Evolutionary conservation across 176 grass and related monocot species (phyloP).

Genomic region (Carex kokanica): DNA sequence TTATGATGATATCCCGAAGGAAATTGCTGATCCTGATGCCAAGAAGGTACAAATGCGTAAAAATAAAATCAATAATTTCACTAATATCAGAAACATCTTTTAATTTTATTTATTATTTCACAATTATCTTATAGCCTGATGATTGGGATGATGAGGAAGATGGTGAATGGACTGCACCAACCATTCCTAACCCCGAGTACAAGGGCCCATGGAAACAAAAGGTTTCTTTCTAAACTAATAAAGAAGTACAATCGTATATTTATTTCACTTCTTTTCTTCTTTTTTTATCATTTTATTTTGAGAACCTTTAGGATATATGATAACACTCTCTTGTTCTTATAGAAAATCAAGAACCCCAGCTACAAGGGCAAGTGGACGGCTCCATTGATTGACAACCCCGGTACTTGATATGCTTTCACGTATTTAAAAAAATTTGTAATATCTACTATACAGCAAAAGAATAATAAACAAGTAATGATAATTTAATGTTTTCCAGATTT

Average conservation of each 20-base stretch:
- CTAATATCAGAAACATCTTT: not conserved
- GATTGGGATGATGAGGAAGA: slow-evolving; percentile 98
- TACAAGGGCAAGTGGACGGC: slow-evolving; percentile 99
- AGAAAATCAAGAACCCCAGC: slow-evolving; percentile 98
- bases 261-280: not conserved
- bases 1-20: slow-evolving; percentile 81
- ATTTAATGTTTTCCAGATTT: slow-evolving; percentile 52
- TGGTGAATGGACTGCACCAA: slow-evolving; percentile 90
- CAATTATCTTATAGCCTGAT: slow-evolving; percentile 54
- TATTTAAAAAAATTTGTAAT: not conserved
- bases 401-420: slow-evolving; percentile 33
- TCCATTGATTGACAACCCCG: slow-evolving; percentile 88
- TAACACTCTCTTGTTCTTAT: not conserved
- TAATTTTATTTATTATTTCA: slow-evolving; percentile 5
- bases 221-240: slow-evolving; percentile 26
- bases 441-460: not conserved
- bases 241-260: not conserved
- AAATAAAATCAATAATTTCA: not conserved
- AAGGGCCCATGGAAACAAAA: slow-evolving; percentile 90
- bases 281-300: not conserved
- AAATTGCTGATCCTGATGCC: slow-evolving; percentile 76
- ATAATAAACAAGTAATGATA: not conserved
- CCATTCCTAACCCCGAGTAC: slow-evolving; percentile 92
- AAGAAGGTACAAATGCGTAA: slow-evolving; percentile 48
- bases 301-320: not conserved